Conservation (phyloP, 2,329 filamentous ascomycete species). For the Daldinia eschscholtzii region DNA sequence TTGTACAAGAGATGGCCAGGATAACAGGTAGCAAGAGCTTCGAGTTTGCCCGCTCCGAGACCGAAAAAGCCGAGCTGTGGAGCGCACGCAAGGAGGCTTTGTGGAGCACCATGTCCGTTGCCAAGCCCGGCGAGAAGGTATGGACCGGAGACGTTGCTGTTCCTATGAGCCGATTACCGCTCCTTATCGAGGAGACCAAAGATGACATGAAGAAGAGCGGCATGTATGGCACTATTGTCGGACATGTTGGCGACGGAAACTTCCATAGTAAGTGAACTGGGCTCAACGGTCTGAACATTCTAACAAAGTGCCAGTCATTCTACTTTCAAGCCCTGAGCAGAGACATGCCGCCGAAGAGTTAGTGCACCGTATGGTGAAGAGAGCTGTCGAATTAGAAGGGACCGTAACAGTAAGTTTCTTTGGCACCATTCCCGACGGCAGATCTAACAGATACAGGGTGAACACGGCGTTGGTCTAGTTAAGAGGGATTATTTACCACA, state of each 20-base stretch:
- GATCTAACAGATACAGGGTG: conserved; percentile 63
- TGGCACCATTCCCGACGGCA: not conserved
- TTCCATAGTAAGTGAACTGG: conserved; percentile 69
- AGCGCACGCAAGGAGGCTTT: conserved; percentile 85
- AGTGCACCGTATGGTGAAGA: conserved; percentile 87
- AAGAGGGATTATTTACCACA: conserved; percentile 87
- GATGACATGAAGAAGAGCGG: conserved; percentile 69
- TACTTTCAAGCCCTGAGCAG: conserved; percentile 74
- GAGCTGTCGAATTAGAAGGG: conserved; percentile 85
- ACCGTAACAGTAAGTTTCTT: conserved; percentile 74
- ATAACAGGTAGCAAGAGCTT: conserved; percentile 74
- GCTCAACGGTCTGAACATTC: conserved; percentile 10
- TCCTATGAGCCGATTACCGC: conserved; percentile 78
- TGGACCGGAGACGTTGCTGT: conserved; percentile 92
- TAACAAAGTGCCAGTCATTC: conserved; percentile 58
- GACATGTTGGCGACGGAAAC: conserved; percentile 82
- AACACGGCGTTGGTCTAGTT: conserved; percentile 86
- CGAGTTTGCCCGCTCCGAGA: conserved; percentile 78
- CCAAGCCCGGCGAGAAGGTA: conserved; percentile 74
- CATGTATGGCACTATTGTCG: conserved; percentile 73
- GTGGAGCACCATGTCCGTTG: conserved; percentile 81
- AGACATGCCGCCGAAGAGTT: conserved; percentile 75
- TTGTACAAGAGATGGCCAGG: conserved; percentile 52
- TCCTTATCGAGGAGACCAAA: conserved; percentile 83
- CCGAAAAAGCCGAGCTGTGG: conserved; percentile 84